Evolutionary conservation across 179 eudicot species (phyloP).

Genomic region (Carnegiea gigantea): DNA sequence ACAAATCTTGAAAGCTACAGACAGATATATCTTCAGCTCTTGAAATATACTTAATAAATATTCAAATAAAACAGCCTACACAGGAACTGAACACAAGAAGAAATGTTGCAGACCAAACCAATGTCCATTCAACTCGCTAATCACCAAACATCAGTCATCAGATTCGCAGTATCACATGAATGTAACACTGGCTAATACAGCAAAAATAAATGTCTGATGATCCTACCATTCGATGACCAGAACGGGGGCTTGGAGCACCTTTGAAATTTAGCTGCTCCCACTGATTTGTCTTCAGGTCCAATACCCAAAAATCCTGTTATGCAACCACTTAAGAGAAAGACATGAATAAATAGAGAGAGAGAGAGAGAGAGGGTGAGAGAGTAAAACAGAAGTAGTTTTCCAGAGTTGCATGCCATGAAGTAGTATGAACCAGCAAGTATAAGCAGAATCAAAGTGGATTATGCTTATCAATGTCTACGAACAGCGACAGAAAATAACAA

Average conservation of each 20-base stretch:
- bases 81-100: not conserved
- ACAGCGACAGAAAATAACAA: not conserved
- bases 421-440: not conserved
- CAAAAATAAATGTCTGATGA: not conserved
- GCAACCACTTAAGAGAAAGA: not conserved
- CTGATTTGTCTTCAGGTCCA: slow-evolving; percentile 95
- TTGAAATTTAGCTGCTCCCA: slow-evolving; percentile 97
- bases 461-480: not conserved
- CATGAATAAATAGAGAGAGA: not conserved
- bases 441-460: not conserved
- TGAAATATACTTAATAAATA: not conserved
- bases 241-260: slow-evolving; percentile 96
- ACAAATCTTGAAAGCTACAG: not conserved
- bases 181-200: not conserved
- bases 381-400: not conserved
- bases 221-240: slow-evolving; percentile 97
- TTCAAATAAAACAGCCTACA: not conserved
- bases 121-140: not conserved
- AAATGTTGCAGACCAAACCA: not conserved
- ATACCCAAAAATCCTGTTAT: slow-evolving; percentile 83
- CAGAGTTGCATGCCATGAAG: not conserved
- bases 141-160: slow-evolving; percentile 2
- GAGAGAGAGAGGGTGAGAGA: too few relatives aligned
- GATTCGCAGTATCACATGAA: not conserved
- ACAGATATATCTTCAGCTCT: too few relatives aligned